Conservation (phyloP, 2,329 filamentous ascomycete species). For the Chrysoporthe deuterocubensis region DNA sequence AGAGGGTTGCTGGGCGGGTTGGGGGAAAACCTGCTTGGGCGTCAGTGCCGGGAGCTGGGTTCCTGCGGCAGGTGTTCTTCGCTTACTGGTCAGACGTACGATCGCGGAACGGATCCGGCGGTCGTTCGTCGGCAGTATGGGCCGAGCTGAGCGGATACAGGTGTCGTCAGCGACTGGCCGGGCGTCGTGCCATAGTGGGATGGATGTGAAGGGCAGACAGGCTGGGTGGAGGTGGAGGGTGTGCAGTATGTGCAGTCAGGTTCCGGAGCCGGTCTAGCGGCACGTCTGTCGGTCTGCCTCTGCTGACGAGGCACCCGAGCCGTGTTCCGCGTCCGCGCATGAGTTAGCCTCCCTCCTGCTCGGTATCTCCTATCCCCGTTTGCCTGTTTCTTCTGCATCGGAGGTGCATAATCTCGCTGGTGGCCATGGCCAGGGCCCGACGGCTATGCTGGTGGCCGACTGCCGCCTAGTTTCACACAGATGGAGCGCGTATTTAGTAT, state of each 20-base stretch:
- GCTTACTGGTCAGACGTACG: not conserved
- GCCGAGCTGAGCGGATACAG: not conserved
- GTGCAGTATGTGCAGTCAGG: too few relatives aligned
- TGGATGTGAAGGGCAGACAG: not conserved
- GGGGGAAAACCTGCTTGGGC: not conserved
- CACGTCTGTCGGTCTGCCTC: not conserved
- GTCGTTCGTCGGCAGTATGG: not conserved
- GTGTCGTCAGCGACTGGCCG: too few relatives aligned
- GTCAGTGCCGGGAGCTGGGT: not conserved
- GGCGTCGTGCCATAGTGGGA: too few relatives aligned
- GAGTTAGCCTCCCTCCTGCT: not conserved
- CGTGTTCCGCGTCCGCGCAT: not conserved
- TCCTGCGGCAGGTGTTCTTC: not conserved
- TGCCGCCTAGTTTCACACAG: not conserved
- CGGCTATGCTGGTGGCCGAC: not conserved
- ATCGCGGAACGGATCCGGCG: not conserved
- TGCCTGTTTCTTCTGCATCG: not conserved
- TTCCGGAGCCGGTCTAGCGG: not conserved
- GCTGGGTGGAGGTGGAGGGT: not conserved
- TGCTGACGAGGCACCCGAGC: not conserved
- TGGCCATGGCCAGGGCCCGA: not conserved
- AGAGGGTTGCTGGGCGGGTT: too few relatives aligned
- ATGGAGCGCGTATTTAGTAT: not conserved
- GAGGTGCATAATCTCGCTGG: slow-evolving; percentile 4
- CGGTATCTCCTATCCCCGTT: not conserved